A percentile compares a stretch with the other conserved stretches of the same genome.
Evolutionary conservation across 768 basidiomycete genomes (phyloP).

Genomic region (Boletus huronensis): DNA sequence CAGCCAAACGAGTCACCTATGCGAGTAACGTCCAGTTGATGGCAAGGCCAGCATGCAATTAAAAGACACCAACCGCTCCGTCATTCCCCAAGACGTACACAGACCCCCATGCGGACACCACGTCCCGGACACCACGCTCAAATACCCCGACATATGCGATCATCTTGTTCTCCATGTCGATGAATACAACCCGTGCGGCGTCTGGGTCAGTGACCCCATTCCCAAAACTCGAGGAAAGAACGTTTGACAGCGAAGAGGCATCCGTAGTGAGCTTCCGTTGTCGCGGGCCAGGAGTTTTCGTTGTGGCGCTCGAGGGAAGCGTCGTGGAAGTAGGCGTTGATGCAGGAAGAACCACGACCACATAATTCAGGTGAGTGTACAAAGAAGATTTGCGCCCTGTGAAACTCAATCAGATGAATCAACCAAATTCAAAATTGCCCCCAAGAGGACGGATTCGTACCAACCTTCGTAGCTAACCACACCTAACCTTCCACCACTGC

Average conservation of each 20-base stretch:
- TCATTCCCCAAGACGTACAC: slow-evolving; percentile 78
- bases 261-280: slow-evolving; percentile 25
- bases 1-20: slow-evolving; percentile 64
- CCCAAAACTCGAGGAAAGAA: slow-evolving; percentile 33
- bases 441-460: not conserved
- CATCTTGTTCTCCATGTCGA: slow-evolving; percentile 91
- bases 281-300: slow-evolving; percentile 39
- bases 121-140: slow-evolving; percentile 75
- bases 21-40: not conserved
- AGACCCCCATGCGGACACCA: slow-evolving; percentile 78
- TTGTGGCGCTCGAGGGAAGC: slow-evolving; percentile 53
- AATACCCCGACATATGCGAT: slow-evolving; percentile 82
- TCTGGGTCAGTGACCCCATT: slow-evolving; percentile 46
- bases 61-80: slow-evolving; percentile 54
- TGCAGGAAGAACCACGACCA: slow-evolving; percentile 87
- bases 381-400: slow-evolving; percentile 61
- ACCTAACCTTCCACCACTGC: slow-evolving; percentile 74
- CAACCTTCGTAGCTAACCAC: slow-evolving; percentile 92
- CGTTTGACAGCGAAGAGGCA: slow-evolving; percentile 8
- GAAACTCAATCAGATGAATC: not conserved
- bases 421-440: not conserved
- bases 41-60: not conserved
- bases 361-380: slow-evolving; percentile 73
- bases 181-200: slow-evolving; percentile 76
- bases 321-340: slow-evolving; percentile 53